Percentiles rank a stretch among this genome's conserved stretches.
Evolutionary conservation across 805 yeast species (phyloP).

Genomic region (Candida xyloterini): DNA sequence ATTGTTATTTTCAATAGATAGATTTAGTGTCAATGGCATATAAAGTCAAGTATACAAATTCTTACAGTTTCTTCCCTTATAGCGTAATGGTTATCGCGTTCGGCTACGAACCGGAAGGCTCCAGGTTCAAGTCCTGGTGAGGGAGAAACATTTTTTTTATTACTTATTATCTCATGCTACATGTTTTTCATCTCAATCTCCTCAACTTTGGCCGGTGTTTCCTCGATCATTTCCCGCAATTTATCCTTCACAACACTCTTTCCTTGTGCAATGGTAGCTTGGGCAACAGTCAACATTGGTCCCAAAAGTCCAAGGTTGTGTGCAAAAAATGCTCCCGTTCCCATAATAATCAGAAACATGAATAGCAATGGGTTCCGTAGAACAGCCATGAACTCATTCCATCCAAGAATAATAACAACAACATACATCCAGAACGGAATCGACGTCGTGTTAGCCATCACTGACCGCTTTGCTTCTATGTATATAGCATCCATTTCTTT

Average conservation of each 20-base stretch:
- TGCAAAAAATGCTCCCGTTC: conserved; percentile 63
- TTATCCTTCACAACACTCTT: conserved; percentile 56
- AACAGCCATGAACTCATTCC: conserved; percentile 93
- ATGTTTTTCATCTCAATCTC: conserved; percentile 1
- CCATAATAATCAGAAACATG: conserved; percentile 52
- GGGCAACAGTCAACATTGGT: conserved; percentile 63
- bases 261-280: conserved; percentile 56
- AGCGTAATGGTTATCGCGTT: conserved; percentile 35
- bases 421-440: conserved; percentile 83
- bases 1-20: not conserved
- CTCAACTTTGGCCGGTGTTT: not conserved
- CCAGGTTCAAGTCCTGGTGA: conserved; percentile 59
- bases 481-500: conserved; percentile 75
- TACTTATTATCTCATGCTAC: not conserved
- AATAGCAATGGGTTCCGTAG: conserved; percentile 83
- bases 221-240: conserved; percentile 49
- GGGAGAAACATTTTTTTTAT: conserved; percentile 26
- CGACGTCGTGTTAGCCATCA: conserved; percentile 69
- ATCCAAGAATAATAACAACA: conserved; percentile 74
- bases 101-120: conserved; percentile 37
- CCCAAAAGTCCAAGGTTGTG: conserved; percentile 71
- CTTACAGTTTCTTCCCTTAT: conserved; percentile 25
- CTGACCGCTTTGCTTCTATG: conserved; percentile 85
- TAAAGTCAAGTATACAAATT: not conserved
- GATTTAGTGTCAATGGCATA: not conserved